Base-by-base conservation (phyloP, 352 stramenopile species). In the Phytophthora citrophthora region DNA sequence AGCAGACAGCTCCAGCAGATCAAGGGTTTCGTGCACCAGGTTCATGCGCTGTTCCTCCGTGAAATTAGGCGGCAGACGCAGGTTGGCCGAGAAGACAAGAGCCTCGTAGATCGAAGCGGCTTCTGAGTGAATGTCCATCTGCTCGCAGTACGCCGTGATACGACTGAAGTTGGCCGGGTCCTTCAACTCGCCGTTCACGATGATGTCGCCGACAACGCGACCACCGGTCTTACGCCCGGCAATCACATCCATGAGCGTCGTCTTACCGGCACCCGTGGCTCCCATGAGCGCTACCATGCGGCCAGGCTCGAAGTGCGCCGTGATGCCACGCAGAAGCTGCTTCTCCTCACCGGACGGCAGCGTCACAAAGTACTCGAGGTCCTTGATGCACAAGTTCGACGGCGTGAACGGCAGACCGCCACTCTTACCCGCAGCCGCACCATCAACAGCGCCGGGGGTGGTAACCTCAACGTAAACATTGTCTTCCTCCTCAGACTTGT, bases 91-190 rank as follows among this genome's bases (percentile, higher is more conserved):
- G 68, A 98, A 98, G 43, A 91, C 72, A 5, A 98, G 77, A 13
- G 91, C 91, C 64, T 98, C 94, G 38, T 79, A 70, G 44, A 97
- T 93, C 20, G 90, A 97, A 9, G 89, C 68, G 24, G 83, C 71
- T 36, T 93, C 80, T 40, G 84, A 83, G 69, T 97, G 88, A 27
- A 92, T 81, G 70, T 97, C 90, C 68, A 96, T 91, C 68, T 98
- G 92, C 76, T 98, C 93, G 18, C 96, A 93, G 62, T 98, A 98
- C 11, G 89, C 93, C 5, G 79, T 88, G 63, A 96, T 89, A 41
- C 93, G 79, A 31, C 77, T 83, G 63, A 98, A 98, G 41, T 86
- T 89, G 24, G 66, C 68, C 31, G 72, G 60, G 38, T 95, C 66
- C 74, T 97, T 95, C 0, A 61, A 55, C 49, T 58, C 83, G 20